phyloP scores from a whole-genome alignment of 2,329 filamentous ascomycete species.

The Trichoderma citrinoviride region DNA sequence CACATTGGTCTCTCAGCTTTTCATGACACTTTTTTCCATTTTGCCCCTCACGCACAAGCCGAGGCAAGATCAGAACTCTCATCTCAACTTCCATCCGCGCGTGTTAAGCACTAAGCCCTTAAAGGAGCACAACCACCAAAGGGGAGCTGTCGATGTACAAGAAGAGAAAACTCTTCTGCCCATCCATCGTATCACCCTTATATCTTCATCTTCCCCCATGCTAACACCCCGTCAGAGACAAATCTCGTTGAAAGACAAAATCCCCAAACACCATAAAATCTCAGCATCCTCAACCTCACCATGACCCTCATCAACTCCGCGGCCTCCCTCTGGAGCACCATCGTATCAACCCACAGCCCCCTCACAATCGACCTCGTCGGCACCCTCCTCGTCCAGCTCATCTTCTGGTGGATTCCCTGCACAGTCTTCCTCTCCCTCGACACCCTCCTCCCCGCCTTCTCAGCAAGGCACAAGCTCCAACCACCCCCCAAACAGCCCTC shows the following conservation, averaged over 20 bases:
- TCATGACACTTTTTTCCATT: not conserved
- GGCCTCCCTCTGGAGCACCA: conserved; percentile 26
- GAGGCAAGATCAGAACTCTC: not conserved
- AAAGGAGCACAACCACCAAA: not conserved
- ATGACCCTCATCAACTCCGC: not conserved
- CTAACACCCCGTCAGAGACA: no score
- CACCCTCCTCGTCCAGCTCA: conserved; percentile 39
- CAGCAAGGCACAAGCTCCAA: conserved; percentile 53
- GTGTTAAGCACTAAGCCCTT: not conserved
- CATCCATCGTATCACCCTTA: not conserved
- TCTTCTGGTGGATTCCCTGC: conserved; percentile 48
- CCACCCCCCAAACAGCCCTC: conserved; percentile 50
- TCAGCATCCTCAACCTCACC: no score
- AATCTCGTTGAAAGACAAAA: no score
- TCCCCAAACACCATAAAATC: not conserved
- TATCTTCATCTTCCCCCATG: not conserved
- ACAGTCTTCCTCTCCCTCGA: conserved; percentile 45
- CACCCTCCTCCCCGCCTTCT: conserved; percentile 45
- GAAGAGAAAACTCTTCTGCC: not conserved
- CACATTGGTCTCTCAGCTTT: not conserved
- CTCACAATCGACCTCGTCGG: conserved; percentile 43
- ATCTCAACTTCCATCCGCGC: not conserved
- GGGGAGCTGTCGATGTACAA: not conserved
- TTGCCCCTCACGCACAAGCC: conserved; percentile 16
- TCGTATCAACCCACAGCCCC: conserved; percentile 30